phyloP scores from a whole-genome alignment of 495 filamentous ascomycete species.

The Saxophila tyrrhenica region DNA sequence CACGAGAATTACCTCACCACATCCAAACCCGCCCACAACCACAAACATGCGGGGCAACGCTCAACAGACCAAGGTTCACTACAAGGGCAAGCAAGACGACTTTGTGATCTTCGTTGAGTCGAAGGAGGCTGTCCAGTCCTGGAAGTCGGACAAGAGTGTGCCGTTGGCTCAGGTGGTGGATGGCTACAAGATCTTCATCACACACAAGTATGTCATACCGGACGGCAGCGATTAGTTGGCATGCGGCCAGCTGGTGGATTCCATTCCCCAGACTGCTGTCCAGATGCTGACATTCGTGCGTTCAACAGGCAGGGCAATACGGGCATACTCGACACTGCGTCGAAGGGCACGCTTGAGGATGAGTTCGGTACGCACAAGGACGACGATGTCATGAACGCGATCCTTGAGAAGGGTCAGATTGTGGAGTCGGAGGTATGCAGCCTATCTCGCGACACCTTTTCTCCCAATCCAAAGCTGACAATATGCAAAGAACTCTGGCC shows the following conservation, averaged over 20 bases:
- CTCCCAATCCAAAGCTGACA: background rate
- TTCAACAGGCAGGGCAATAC: slow-evolving; percentile 67
- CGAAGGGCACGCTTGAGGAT: slow-evolving; percentile 59
- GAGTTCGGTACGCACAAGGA: slow-evolving; percentile 76
- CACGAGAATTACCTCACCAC: no score
- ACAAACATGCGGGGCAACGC: slow-evolving; percentile 73
- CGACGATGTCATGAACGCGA: slow-evolving; percentile 66
- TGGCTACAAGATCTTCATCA: slow-evolving; percentile 80
- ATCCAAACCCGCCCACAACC: background rate
- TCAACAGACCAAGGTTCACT: slow-evolving; percentile 68
- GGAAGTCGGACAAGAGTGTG: slow-evolving; percentile 68
- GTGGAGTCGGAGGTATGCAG: slow-evolving; percentile 25
- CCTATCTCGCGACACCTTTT: background rate
- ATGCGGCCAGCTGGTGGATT: background rate
- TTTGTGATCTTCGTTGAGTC: slow-evolving; percentile 86
- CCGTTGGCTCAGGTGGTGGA: slow-evolving; percentile 77
- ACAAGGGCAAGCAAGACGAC: slow-evolving; percentile 78
- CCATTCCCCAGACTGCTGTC: background rate
- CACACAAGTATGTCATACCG: slow-evolving; percentile 70
- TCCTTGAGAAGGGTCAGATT: slow-evolving; percentile 60
- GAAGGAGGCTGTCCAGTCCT: slow-evolving; percentile 57
- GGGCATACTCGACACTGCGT: slow-evolving; percentile 64
- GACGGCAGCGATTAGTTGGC: background rate
- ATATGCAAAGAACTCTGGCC: slow-evolving; percentile 26
- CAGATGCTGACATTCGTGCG: background rate